These are phyloP conservation scores for Straminergon stramineum DNA, from an alignment of 225 moss, liverwort and hornwort species.

Conservation along the genomic window DNA sequence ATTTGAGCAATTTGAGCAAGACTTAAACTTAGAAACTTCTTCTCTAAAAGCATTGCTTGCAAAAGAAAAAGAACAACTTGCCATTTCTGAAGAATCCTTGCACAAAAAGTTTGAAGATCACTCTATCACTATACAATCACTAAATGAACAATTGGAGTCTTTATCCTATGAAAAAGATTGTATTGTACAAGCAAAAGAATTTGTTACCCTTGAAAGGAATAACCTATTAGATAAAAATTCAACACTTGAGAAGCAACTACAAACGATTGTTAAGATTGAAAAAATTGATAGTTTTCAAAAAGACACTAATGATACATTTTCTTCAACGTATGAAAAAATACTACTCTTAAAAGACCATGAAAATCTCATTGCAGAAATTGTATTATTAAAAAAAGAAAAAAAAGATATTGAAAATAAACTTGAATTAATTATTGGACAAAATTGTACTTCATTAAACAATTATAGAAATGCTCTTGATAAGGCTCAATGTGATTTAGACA, in stretches of 20 bases:
- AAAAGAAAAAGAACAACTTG: not conserved
- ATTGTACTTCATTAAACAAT: not conserved
- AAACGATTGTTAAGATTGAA: not conserved
- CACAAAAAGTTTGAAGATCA: not conserved
- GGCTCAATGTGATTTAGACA: not conserved
- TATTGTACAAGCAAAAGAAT: not conserved
- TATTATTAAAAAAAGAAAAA: not conserved
- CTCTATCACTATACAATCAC: not conserved
- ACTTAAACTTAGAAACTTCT: not conserved
- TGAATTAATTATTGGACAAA: not conserved
- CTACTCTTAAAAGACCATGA: not conserved
- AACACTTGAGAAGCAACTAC: not conserved
- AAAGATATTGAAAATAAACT: not conserved
- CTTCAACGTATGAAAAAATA: not conserved
- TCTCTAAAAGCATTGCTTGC: not conserved
- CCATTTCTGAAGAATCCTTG: not conserved
- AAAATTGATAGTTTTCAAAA: not conserved
- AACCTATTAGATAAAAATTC: not conserved
- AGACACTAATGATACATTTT: not conserved
- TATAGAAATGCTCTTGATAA: not conserved
- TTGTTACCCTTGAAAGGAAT: not conserved
- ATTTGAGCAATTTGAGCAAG: not conserved
- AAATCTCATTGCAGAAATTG: not conserved
- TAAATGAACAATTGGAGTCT: not conserved
- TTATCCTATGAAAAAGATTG: not conserved